Percentiles rank a stretch among this genome's conserved stretches.
Evolutionary conservation across 148 eudicot genomes (phyloP).

Genomic region (Nepenthes gracilis): DNA sequence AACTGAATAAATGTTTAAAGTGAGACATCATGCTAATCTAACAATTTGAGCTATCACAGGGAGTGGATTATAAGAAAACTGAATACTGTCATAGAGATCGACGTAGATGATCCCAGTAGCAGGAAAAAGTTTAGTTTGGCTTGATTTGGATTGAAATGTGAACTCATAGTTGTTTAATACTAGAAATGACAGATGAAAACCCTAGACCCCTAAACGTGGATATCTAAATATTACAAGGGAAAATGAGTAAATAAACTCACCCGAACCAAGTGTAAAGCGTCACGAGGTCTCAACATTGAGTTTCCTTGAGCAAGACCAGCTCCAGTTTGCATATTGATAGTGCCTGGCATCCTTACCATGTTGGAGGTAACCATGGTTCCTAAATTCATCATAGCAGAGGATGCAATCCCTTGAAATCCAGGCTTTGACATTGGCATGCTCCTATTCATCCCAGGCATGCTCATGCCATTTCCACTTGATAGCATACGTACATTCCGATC

Average conservation of each 20-base stretch:
- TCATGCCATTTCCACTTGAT: slow-evolving; percentile 59
- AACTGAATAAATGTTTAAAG: too few species aligned
- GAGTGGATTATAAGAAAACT: too few species aligned
- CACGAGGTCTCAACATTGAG: slow-evolving; percentile 55
- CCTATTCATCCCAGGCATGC: slow-evolving; percentile 45
- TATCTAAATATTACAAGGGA: neutral
- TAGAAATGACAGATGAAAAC: too few species aligned
- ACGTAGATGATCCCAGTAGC: too few species aligned
- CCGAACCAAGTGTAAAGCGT: slow-evolving; percentile 47
- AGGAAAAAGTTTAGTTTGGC: too few species aligned
- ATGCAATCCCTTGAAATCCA: slow-evolving; percentile 46
- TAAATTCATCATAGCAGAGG: slow-evolving; percentile 49
- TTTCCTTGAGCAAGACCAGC: slow-evolving; percentile 52
- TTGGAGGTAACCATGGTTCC: slow-evolving; percentile 44
- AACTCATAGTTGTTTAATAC: too few species aligned
- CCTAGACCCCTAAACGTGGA: neutral
- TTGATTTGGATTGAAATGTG: too few species aligned
- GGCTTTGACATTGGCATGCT: slow-evolving; percentile 52
- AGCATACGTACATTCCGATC: slow-evolving; percentile 58
- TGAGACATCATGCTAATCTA: too few species aligned
- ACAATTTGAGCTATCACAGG: too few species aligned
- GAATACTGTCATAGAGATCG: too few species aligned
- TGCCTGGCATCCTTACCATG: slow-evolving; percentile 26
- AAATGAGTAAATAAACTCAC: slow-evolving; percentile 25
- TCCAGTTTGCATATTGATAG: slow-evolving; percentile 49